Evolutionary conservation across 768 basidiomycete species (phyloP), one percentile per base, ranked within the genome.

Genomic region (Pilatotrama ljubarskyi): DNA sequence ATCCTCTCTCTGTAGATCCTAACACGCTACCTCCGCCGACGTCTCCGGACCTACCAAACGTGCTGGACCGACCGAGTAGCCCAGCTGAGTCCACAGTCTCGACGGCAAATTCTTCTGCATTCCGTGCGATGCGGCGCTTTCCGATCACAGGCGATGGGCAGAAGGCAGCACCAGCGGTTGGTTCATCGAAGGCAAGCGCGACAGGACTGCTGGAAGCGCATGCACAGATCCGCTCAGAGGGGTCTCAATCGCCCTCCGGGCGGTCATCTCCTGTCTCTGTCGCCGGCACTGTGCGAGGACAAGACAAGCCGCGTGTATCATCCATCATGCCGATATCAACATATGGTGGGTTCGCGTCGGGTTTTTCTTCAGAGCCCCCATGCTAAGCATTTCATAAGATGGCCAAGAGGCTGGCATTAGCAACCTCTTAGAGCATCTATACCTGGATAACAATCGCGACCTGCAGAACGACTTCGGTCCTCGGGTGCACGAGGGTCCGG

Each of bases 401-500:
- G 91, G 91, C 0, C 90, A 90, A 67, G 96, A 98, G 68, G 87
- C 91, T 43, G 91, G 90, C 9, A 92, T 98, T 66, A 90, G 84
- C 68, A 90, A 91, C 49, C 77, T 98, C 13, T 77, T 99, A 20
- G 97, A 98, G 69, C 89, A 91, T 57, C 78, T 95, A 20, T 98
- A 94, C 69, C 78, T 93, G 37, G 94, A 95, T 69, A 92, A 88
- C 61, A 87, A 85, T 68, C 86, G 87, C 24, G 93, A 97, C 58
- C 79, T 93, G 1, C 86, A 93, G 58, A 82, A 89, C 26, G 95
- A 99, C 67, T 96, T 99, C 69, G 96, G 96, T 6, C 95, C 95
- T 3, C 84, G 83, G 51, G 84, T 95, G 5, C 86, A 90, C 56
- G 87, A 91, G 59, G 91, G 91, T 0, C 88, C 93, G 38, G 74